A percentile compares a stretch with the other conserved stretches of the same genome.
These are phyloP conservation scores for Favolaschia claudopus DNA, from an alignment of 768 basidiomycete genomes.

Conservation along the genomic window DNA sequence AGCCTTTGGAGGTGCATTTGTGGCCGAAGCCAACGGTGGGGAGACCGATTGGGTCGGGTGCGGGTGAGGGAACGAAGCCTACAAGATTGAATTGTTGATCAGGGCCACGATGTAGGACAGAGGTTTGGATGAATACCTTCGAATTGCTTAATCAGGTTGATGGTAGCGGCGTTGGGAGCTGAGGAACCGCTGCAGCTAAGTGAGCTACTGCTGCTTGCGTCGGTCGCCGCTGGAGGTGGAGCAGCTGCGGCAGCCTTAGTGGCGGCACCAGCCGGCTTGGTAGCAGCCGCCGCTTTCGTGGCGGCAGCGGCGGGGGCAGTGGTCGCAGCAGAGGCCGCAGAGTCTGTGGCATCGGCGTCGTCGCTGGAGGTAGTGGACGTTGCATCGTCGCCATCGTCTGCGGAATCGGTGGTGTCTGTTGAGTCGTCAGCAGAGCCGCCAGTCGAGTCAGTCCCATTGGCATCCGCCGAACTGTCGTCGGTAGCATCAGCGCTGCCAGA, in stretches of 20 bases:
- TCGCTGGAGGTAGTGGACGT: too few species aligned
- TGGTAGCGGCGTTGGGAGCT: conserved; percentile 32
- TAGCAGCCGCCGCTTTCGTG: neutral
- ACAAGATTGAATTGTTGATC: too few species aligned
- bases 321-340: neutral
- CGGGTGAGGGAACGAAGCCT: conserved; percentile 44
- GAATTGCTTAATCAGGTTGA: conserved; percentile 37
- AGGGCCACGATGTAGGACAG: too few species aligned
- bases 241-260: too few species aligned
- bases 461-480: too few species aligned
- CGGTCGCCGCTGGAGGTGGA: neutral
- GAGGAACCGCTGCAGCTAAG: conserved; percentile 11
- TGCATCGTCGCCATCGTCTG: neutral
- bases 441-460: neutral
- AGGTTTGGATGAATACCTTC: too few species aligned
- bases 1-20: conserved; percentile 38
- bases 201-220: neutral
- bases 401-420: neutral
- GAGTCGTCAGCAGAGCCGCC: neutral
- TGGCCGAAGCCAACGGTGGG: conserved; percentile 47
- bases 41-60: conserved; percentile 44
- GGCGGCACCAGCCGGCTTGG: conserved; percentile 1
- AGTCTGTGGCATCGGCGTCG: neutral
- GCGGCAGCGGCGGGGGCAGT: conserved; percentile 2
- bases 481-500: too few species aligned